Base-by-base conservation (phyloP, 2,329 filamentous ascomycete species). In the Basipetospora chlamydospora region DNA sequence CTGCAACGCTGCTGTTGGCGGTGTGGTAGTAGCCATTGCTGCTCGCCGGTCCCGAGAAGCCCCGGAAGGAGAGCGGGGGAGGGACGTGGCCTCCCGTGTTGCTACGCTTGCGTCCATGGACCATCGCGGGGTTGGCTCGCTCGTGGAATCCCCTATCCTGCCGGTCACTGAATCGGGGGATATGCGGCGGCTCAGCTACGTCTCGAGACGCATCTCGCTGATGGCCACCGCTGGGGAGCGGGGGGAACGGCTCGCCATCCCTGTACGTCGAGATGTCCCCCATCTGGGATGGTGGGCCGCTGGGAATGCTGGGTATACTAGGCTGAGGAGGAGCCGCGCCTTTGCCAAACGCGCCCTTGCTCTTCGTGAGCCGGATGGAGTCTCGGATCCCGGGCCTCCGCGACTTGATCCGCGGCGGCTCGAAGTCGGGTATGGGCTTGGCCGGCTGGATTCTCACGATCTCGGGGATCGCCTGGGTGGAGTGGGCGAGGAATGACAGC, bases 401-500 rank as follows among this genome's bases (percentile, higher is more conserved):
- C 2, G 62, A 42, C 49, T 66, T 72, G 21, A 55, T 47, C 22
- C 55, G 62, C 7, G 65, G 60, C 8, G 61, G 46, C 26, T 73
- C 68, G 45, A 67, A 70, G 21, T 72, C 63, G 0, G 67, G 65
- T 2, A 67, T 49, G 3, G 61, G 58, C 50, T 61, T 67, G 33
- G 70, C 65, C 16, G 66, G 59, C 6, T 70, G 67, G 7, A 64
- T 56, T 11, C 70, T 54, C 3, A 78, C 62, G 12, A 86, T 73
- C 36, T 90, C 83, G 2, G 84, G 82, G 5, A 88, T 69, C 1
- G 80, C 77, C 49, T 88, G 80, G 12, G 80, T 75, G 1, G 87
- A 93, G 53, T 95, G 86, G 10, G 88, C 87, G 22, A 98, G 67
- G 70, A 96, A 98, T 0, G 87, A 94, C 15, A 98, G 65, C 1